Evolutionary conservation across 495 filamentous ascomycete species (phyloP).

Genomic region (Hypoxylon fuscum): DNA sequence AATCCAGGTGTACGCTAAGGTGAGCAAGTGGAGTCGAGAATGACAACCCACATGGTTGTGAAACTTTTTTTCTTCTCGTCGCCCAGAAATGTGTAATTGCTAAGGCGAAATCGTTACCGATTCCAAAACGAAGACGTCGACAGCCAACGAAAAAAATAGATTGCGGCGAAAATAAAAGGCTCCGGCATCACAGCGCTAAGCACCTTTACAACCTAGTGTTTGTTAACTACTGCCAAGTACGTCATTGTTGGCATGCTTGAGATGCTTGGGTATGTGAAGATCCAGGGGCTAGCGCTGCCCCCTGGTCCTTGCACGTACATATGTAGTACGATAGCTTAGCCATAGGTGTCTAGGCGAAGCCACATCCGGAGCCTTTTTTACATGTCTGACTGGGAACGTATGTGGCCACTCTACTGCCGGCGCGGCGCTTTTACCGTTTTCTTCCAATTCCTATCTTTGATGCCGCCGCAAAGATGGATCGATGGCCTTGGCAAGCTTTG

Average conservation of each 20-base stretch:
- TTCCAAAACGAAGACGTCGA: not conserved
- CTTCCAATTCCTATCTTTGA: constrained; percentile 4
- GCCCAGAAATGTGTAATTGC: not conserved
- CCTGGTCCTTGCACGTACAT: constrained; percentile 9
- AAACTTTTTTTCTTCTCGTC: not conserved
- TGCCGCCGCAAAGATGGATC: not conserved
- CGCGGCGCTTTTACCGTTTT: constrained; percentile 22
- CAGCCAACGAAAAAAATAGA: constrained; percentile 7
- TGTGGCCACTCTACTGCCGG: constrained; percentile 15
- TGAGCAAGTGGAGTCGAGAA: constrained; percentile 6
- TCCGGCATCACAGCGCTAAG: constrained; percentile 21
- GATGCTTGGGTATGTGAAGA: constrained; percentile 6
- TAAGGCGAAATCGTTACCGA: not conserved
- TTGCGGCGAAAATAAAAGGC: constrained; percentile 35
- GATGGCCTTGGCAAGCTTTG: not conserved
- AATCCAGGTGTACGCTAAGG: constrained; percentile 12
- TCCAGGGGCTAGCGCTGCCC: constrained; percentile 21
- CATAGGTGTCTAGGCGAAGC: constrained; percentile 19
- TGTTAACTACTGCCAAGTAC: constrained; percentile 25
- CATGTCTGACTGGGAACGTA: no score
- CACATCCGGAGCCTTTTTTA: constrained; percentile 26
- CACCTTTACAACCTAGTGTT: constrained; percentile 27
- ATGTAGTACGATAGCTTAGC: constrained; percentile 3
- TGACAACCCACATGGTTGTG: not conserved
- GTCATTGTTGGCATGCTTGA: constrained; percentile 23